Conservation (phyloP, 2,329 filamentous ascomycete species). For the Albophoma yamanashiensis region DNA sequence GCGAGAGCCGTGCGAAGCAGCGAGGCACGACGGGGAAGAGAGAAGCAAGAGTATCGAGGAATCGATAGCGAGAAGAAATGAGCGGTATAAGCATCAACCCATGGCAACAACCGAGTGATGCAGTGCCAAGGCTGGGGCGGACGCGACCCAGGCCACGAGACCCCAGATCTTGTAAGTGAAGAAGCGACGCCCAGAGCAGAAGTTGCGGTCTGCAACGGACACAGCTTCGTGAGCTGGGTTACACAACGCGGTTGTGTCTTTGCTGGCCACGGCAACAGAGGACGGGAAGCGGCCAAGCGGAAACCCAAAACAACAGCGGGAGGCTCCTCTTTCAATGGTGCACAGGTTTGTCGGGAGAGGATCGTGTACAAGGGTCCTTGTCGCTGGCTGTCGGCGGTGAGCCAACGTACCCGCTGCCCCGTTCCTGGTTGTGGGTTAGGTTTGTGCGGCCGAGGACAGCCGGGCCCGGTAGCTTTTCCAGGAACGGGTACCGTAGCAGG, state of each 20-base stretch:
- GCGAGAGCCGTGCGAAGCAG: background rate
- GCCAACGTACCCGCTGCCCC: background rate
- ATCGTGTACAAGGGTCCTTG: background rate
- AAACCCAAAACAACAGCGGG: background rate
- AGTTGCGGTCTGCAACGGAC: background rate
- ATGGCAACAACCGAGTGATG: background rate
- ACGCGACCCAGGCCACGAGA: background rate
- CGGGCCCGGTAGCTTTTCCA: background rate
- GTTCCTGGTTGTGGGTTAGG: background rate
- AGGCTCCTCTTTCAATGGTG: background rate
- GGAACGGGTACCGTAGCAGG: background rate
- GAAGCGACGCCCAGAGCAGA: background rate
- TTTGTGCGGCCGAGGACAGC: background rate
- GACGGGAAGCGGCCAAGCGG: background rate
- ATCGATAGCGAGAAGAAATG: background rate
- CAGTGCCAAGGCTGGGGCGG: background rate
- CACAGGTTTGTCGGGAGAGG: background rate
- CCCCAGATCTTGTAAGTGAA: background rate
- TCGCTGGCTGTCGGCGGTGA: background rate
- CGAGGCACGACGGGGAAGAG: background rate
- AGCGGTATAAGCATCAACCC: background rate
- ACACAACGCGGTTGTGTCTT: background rate
- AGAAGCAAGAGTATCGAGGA: background rate
- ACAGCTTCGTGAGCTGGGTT: background rate
- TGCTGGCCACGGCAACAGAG: background rate